Evolutionary conservation across 495 filamentous ascomycete species (phyloP).

Genomic region (Hyaloscypha variabilis): DNA sequence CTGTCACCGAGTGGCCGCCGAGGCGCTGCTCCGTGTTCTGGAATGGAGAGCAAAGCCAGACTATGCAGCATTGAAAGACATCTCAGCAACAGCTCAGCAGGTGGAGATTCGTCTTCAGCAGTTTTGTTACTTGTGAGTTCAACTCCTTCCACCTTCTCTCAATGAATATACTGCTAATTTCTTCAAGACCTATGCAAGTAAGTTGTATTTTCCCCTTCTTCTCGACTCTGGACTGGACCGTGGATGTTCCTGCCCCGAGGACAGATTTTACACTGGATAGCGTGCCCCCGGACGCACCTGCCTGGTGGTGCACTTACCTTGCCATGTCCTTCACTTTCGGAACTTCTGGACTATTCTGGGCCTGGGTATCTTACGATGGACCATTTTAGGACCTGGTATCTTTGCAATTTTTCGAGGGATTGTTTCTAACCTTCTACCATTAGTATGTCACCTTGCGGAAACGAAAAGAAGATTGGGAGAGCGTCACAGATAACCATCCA

Average conservation of each 20-base stretch:
- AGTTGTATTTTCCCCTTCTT: not conserved
- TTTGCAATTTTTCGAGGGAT: not conserved
- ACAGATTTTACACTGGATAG: not conserved
- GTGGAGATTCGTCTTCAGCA: constrained; percentile 97
- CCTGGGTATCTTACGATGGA: not conserved
- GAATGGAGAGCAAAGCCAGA: constrained; percentile 86
- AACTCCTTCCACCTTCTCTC: not conserved
- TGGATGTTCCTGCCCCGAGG: too few relatives aligned
- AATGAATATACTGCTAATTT: not conserved
- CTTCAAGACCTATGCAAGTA: not conserved
- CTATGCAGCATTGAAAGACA: constrained; percentile 87
- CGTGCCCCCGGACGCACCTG: not conserved
- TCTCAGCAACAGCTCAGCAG: constrained; percentile 97
- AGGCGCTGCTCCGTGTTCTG: constrained; percentile 75
- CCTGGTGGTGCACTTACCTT: not conserved
- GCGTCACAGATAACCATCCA: constrained; percentile 91
- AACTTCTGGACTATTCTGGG: not conserved
- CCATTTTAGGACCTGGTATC: too few relatives aligned
- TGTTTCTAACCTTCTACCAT: not conserved
- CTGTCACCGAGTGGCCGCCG: constrained; percentile 79
- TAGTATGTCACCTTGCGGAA: constrained; percentile 82
- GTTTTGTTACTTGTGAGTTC: constrained; percentile 91
- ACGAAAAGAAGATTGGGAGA: constrained; percentile 91
- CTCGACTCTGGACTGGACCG: not conserved
- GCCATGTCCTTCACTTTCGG: too few relatives aligned